These are phyloP conservation scores for Baorangia bicolor DNA, from an alignment of 768 basidiomycete genomes.

Conservation along the genomic window DNA sequence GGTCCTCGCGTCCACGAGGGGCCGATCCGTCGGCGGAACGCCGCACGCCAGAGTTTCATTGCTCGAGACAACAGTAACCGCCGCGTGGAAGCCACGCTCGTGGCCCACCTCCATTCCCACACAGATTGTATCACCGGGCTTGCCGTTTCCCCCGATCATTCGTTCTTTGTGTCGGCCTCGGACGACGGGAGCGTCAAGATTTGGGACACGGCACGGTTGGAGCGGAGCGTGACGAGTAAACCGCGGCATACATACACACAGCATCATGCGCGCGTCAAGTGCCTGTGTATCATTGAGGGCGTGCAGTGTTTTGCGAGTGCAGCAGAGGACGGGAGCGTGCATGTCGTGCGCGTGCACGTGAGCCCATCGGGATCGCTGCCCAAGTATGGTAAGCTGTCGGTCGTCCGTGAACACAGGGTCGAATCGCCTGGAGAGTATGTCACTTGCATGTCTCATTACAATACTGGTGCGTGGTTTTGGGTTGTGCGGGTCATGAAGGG, in stretches of 20 bases:
- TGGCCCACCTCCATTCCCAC: slow-evolving; percentile 85
- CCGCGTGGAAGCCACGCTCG: slow-evolving; percentile 73
- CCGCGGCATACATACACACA: slow-evolving; percentile 69
- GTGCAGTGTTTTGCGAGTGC: slow-evolving; percentile 89
- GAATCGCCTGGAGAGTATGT: slow-evolving; percentile 77
- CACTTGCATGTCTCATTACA: slow-evolving; percentile 80
- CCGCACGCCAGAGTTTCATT: slow-evolving; percentile 65
- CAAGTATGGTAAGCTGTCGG: slow-evolving; percentile 78
- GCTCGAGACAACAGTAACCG: slow-evolving; percentile 60
- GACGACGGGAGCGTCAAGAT: slow-evolving; percentile 93
- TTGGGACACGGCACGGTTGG: slow-evolving; percentile 91
- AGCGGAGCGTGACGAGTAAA: slow-evolving; percentile 91
- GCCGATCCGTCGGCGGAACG: slow-evolving; percentile 73
- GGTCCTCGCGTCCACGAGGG: slow-evolving; percentile 86
- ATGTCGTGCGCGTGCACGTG: slow-evolving; percentile 81
- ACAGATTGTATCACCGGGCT: slow-evolving; percentile 75
- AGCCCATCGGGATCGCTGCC: slow-evolving; percentile 66
- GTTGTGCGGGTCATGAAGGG: not conserved
- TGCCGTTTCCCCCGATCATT: slow-evolving; percentile 88
- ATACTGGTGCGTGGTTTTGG: slow-evolving; percentile 52
- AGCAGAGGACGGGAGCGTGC: slow-evolving; percentile 79
- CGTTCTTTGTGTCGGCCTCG: slow-evolving; percentile 92
- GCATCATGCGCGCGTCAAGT: slow-evolving; percentile 65
- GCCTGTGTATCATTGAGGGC: slow-evolving; percentile 80
- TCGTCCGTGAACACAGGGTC: slow-evolving; percentile 77